Base-by-base conservation (phyloP, 2,329 filamentous ascomycete species). In the Xylaria sp. region DNA sequence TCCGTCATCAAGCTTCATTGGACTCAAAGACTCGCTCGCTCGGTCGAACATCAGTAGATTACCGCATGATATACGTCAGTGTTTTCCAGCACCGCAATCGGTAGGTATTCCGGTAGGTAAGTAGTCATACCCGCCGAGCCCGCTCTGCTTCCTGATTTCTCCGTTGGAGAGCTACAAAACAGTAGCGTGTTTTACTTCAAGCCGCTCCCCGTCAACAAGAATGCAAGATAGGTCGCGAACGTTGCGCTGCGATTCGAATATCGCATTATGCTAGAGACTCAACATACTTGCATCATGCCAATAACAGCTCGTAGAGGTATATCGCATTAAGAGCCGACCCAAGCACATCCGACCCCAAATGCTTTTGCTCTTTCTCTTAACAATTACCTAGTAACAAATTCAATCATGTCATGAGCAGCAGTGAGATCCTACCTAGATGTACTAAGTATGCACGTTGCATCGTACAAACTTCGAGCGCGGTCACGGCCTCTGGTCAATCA, bases 31-130 rank as follows among this genome's bases (percentile, higher is more conserved):
- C 53, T 19, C 28, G 14, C 15, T 52, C 49, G 51, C 37, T 31
- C 40, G 45, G 38, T 49, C 50, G 49, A 42, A 45, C 58, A 52
- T 49, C 15, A 9, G 35, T n/a, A 46, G 43, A 25, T 52, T 57
- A 47, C 53, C 57, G 57, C 57, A 61, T 64, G 40, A 61, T 17
- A 40, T 43, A 35, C 42, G 3, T 23, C 38, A 28, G 38, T 54
- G n/a, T 50, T 33, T 56, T 31, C 49, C 52, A 47, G 49, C 52
- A 57, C 57, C 52, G 47, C 58, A 57, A 54, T 54, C 23, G 14
- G 49, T 25, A 38, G 19, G 19, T 51, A 14, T 23, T 35, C 37
- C n/a, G 28, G 28, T 9, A 38, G 14, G 49, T 25, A 38, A 14
- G 19, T 51, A 14, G 33, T 35, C 37, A 50, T 23, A 23, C 47